Conservation (phyloP, 345 rosid species). For the Melaleuca alternifolia region DNA sequence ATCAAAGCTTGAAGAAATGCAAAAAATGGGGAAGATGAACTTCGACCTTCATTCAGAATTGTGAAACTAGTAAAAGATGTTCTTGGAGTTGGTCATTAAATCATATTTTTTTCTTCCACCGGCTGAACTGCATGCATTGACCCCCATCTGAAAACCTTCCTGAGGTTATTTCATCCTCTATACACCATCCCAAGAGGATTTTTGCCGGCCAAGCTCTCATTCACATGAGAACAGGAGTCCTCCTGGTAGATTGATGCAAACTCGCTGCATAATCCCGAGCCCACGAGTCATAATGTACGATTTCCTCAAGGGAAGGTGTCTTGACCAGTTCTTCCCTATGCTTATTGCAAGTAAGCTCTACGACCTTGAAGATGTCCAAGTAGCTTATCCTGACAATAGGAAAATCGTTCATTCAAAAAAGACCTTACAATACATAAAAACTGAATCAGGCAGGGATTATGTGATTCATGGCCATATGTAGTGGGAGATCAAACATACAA, state of each 20-base stretch:
- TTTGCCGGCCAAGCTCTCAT: neutral
- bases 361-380: slow-evolving; percentile 86
- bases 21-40: neutral
- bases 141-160: neutral
- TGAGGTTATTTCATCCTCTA: neutral
- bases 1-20: neutral
- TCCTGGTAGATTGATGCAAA: slow-evolving; percentile 32
- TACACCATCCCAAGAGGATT: neutral
- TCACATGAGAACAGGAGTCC: slow-evolving; percentile 41
- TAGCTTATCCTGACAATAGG: slow-evolving; percentile 61
- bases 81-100: neutral
- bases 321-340: slow-evolving; percentile 62
- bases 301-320: slow-evolving; percentile 78
- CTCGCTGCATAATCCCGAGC: slow-evolving; percentile 65
- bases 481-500: neutral
- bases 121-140: neutral
- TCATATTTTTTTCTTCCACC: neutral
- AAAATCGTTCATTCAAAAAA: neutral
- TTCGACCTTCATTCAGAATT: neutral
- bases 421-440: neutral
- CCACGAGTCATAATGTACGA: slow-evolving; percentile 83
- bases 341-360: slow-evolving; percentile 72
- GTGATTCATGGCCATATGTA: neutral
- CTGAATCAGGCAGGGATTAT: neutral
- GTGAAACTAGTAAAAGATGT: neutral